Percentiles rank a stretch among this genome's conserved stretches.
phyloP scores from a whole-genome alignment of 768 basidiomycete genomes.

The Russula sp. region DNA sequence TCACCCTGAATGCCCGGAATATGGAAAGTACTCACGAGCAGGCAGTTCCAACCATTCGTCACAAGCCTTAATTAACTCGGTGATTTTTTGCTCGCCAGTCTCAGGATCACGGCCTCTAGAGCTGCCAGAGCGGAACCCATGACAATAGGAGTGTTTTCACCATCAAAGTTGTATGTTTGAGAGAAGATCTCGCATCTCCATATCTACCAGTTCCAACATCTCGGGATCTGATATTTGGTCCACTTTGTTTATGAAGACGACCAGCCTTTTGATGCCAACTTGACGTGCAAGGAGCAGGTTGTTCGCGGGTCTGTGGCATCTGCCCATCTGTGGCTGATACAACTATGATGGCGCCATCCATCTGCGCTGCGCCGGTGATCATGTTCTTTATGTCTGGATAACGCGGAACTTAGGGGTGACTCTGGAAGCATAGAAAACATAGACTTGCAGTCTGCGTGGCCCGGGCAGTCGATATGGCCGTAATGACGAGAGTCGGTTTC shows the following conservation, averaged over 20 bases:
- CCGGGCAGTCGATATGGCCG: constrained; percentile 97
- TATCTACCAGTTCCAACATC: constrained; percentile 99
- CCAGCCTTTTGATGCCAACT: constrained; percentile 94
- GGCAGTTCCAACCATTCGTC: constrained; percentile 96
- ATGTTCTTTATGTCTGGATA: constrained; percentile 89
- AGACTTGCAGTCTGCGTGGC: constrained; percentile 86
- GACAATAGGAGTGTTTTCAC: constrained; percentile 95
- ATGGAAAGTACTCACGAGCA: constrained; percentile 54
- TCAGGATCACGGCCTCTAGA: constrained; percentile 78
- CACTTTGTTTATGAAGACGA: constrained; percentile 99
- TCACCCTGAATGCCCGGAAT: background rate
- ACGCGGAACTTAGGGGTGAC: constrained; percentile 24
- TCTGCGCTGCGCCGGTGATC: constrained; percentile 98
- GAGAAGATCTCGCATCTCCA: constrained; percentile 99
- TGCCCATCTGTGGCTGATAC: constrained; percentile 99
- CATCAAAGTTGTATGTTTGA: constrained; percentile 91
- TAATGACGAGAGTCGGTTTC: constrained; percentile 89
- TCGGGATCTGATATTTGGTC: constrained; percentile 95
- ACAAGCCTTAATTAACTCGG: constrained; percentile 79
- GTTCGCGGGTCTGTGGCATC: constrained; percentile 99
- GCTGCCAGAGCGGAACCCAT: constrained; percentile 97
- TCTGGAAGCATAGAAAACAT: constrained; percentile 17
- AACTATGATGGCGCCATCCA: constrained; percentile 94
- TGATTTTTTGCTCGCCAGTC: constrained; percentile 76
- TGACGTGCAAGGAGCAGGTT: constrained; percentile 95